Percentiles rank a stretch among this genome's conserved stretches.
These are phyloP conservation scores for Rhododendron vialii DNA, from an alignment of 148 eudicot species.

Conservation along the genomic window DNA sequence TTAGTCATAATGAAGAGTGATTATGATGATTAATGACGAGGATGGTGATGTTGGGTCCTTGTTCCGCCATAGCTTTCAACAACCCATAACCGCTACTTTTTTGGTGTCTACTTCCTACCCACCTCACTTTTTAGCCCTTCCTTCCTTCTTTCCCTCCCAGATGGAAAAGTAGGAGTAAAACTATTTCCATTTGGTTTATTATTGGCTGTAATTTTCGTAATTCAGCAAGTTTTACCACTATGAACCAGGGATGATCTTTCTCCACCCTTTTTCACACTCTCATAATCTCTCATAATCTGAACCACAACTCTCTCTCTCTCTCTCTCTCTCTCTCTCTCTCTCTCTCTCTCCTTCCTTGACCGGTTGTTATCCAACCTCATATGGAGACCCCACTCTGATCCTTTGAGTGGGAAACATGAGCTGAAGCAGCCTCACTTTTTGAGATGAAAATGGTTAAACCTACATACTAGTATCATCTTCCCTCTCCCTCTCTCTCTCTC, in stretches of 20 bases:
- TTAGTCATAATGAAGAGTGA: neutral
- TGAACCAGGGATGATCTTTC: neutral
- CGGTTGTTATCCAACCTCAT: constrained; percentile 5
- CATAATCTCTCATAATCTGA: neutral
- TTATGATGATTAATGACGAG: neutral
- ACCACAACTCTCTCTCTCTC: neutral
- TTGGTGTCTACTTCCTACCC: neutral
- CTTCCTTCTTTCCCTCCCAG: neutral
- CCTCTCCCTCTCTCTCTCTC: neutral
- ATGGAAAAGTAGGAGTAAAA: neutral
- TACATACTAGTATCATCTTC: neutral
- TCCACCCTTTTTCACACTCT: neutral
- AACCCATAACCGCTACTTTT: constrained; percentile 3
- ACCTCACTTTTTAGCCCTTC: neutral
- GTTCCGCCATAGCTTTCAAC: neutral
- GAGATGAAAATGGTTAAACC: constrained; percentile 5
- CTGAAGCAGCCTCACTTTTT: constrained; percentile 20
- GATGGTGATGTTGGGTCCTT: neutral
- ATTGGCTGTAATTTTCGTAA: neutral
- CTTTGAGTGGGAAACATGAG: constrained; percentile 31
- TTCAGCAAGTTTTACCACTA: neutral
- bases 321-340: constrained; percentile 2
- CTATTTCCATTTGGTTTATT: neutral
- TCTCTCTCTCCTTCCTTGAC: neutral
- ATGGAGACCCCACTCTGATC: constrained; percentile 28